These are phyloP conservation scores for Arctostaphylos glauca DNA, from an alignment of 148 eudicot genomes.

Conservation along the genomic window DNA sequence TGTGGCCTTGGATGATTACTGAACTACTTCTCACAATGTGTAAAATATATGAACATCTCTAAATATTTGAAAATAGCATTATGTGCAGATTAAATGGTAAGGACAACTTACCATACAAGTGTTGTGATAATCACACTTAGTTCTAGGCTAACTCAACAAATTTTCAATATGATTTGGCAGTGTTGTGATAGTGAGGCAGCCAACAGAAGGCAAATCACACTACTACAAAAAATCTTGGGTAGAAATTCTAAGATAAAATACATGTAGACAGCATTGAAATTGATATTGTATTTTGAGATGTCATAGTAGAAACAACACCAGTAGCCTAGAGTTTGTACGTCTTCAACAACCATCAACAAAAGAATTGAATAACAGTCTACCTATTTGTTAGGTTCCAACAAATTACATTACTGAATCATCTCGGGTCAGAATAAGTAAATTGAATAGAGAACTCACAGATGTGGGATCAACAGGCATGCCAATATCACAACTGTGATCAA, in stretches of 20 bases:
- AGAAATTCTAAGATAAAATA: neutral
- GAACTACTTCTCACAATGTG: neutral
- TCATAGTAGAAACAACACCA: neutral
- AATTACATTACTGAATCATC: neutral
- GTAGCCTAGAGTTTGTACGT: neutral
- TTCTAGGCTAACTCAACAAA: neutral
- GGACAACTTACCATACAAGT: neutral
- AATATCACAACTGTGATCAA: constrained; percentile 57
- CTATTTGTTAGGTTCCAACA: neutral
- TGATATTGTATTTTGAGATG: no score
- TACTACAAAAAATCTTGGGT: neutral
- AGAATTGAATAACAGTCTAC: neutral
- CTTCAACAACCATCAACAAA: neutral
- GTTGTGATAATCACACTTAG: neutral
- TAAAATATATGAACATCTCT: neutral
- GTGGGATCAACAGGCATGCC: constrained; percentile 47
- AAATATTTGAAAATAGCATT: neutral
- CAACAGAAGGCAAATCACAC: neutral
- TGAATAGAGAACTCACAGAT: constrained; percentile 42
- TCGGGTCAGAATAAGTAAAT: neutral
- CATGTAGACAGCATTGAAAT: neutral
- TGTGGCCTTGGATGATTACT: neutral
- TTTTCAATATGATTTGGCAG: neutral
- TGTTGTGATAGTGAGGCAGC: neutral
- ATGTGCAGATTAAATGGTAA: neutral